Base-by-base conservation (phyloP, 1,284 basidiomycete species). In the Erythrobasidium hasegawianum region DNA sequence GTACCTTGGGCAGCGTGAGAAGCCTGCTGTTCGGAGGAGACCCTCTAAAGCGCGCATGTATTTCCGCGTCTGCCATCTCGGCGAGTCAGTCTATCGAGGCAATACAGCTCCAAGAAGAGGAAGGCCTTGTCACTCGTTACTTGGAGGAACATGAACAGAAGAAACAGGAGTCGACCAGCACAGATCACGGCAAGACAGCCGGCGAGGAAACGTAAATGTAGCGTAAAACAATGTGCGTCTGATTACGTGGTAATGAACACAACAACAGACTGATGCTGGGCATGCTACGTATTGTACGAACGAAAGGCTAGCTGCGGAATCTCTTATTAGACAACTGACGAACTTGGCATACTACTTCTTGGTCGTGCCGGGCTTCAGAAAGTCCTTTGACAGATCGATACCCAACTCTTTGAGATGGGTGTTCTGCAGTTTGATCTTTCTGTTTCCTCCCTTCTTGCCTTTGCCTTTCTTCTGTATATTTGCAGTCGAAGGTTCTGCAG, bases 391-490 rank as follows among this genome's bases (percentile, higher is more conserved):
- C 57, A 94, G 77, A 78, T 94, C 90, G 79, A 94, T 87, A 71
- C 86, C 85, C 41, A 41, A 83, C 53, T 76, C 77, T 74, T 86
- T 87, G 74, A 93, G 77, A 80, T 93, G 92, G 1, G 87, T 87
- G 73, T 94, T 95, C 56, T 90, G 93, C 70, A 94, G 84, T 72
- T 88, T 86, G 70, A 86, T 84, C 73, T 85, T 86, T 54, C 89
- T 82, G 73, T 88, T 85, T 26, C 83, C 86, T n/a, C 84, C 82
- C 67, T 87, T 86, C 76, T 88, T 89, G 58, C 87, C 87, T 24
- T 73, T 73, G 22, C 47, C 58, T 76, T 89, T 90, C 81, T 87
- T 90, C 79, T 87, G 88, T n/a, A 59, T 66, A 11, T 52, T 57
- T 1, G 60, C 40, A 9, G 50, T 41, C 2, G 69, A 58, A 1